Evolutionary conservation across 106 monocot species (phyloP), one percentile per base, ranked within the genome.

Genomic region (Alisma plantagoaquatica): DNA sequence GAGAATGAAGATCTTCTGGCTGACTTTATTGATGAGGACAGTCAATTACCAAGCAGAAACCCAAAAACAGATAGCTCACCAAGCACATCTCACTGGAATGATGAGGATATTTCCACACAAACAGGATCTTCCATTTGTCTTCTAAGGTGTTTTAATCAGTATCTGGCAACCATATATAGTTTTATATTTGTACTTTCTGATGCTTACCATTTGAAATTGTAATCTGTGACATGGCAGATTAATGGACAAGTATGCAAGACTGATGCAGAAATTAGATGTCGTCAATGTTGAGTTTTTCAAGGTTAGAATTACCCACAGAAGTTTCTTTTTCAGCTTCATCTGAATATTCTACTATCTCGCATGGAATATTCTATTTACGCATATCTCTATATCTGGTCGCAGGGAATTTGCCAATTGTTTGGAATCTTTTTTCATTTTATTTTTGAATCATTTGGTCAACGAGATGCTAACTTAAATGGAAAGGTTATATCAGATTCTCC

Each of bases 191-290:
- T n/a, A n/a, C n/a, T n/a, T n/a, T n/a, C n/a, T n/a, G n/a, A n/a
- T n/a, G n/a, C n/a, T n/a, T n/a, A n/a, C n/a, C n/a, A n/a, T n/a
- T n/a, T n/a, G n/a, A n/a, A n/a, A n/a, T n/a, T n/a, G n/a, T n/a
- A n/a, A n/a, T n/a, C n/a, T n/a, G n/a, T n/a, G n/a, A n/a, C n/a
- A n/a, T n/a, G n/a, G 64, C 78, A 96, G 94, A 64, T 78, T 96
- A 61, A 88, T 96, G 94, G 94, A 96, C 68, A 96, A 96, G 73
- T 96, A 96, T 71, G 94, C 88, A n/a, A 88, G 94, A 54, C 77
- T 96, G 9, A 96, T 88, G 88, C 94, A 96, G 72, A 96, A 96
- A 70, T 68, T 96, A 61, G 84, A 88, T 70, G 70, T 89, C 24
- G 73, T 96, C 49, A 96, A 89, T 66, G 41, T 76, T 68, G 94